Evolutionary conservation across 305 asterid species (phyloP).

Genomic region (Fraxinus greggii): DNA sequence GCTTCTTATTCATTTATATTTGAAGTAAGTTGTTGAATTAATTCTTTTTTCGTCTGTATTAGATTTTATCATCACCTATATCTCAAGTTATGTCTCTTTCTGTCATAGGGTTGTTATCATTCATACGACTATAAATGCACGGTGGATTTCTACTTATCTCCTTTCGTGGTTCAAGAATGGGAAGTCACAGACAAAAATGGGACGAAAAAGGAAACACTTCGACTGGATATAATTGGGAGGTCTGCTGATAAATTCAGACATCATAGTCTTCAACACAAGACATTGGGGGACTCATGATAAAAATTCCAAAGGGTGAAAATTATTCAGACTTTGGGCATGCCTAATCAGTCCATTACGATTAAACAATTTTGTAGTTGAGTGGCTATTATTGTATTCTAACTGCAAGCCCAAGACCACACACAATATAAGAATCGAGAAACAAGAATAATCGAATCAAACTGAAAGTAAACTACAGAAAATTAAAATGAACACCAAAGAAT

Average conservation of each 20-base stretch:
- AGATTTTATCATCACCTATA: not conserved
- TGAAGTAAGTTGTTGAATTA: conserved; percentile 39
- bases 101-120: not conserved
- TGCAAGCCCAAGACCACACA: no score
- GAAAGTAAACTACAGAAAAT: no score
- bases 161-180: conserved; percentile 73
- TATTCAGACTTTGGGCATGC: no score
- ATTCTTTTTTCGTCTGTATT: not conserved
- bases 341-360: no score
- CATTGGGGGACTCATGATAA: conserved; percentile 76
- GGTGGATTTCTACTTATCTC: conserved; percentile 66
- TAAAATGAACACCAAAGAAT: no score
- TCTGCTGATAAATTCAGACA: conserved; percentile 45
- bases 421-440: no score
- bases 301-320: no score
- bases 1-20: conserved; percentile 62
- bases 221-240: conserved; percentile 53
- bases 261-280: conserved; percentile 53
- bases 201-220: conserved; percentile 55
- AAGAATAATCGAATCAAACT: no score
- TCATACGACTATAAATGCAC: conserved; percentile 56
- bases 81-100: not conserved
- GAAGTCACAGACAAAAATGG: conserved; percentile 39
- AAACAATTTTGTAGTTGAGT: no score
- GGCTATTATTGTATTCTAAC: no score